Evolutionary conservation across 2,329 filamentous ascomycete genomes (phyloP).

Genomic region (Sarocladium strictum): DNA sequence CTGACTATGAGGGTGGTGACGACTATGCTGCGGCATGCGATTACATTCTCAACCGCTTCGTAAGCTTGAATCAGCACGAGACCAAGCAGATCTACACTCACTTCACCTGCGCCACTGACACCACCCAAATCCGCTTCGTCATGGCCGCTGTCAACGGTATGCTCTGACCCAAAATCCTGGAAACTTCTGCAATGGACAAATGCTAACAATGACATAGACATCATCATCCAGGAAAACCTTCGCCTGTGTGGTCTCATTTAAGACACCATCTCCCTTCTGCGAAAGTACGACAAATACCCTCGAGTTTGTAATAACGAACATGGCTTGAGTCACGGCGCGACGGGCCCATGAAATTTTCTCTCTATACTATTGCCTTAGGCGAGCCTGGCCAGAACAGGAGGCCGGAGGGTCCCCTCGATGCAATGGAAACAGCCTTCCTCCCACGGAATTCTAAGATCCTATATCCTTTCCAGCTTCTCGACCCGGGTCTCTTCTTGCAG

Average conservation of each 20-base stretch:
- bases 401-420: neutral
- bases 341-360: constrained; percentile 30
- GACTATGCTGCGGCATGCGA: constrained; percentile 96
- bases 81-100: constrained; percentile 99
- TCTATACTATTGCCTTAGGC: neutral
- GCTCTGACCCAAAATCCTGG: constrained; percentile 21
- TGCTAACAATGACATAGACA: constrained; percentile 61
- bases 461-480: neutral
- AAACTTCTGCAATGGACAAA: neutral
- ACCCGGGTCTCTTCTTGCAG: neutral
- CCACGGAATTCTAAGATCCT: neutral
- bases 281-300: constrained; percentile 36
- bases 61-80: constrained; percentile 97
- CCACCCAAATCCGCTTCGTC: constrained; percentile 97
- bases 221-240: constrained; percentile 99
- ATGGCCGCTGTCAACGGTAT: constrained; percentile 98
- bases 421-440: neutral
- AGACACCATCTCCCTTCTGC: constrained; percentile 31
- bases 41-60: constrained; percentile 98
- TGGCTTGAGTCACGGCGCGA: constrained; percentile 30
- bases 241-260: constrained; percentile 95
- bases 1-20: constrained; percentile 88
- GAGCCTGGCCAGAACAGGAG: neutral
- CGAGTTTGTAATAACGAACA: constrained; percentile 33
- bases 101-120: constrained; percentile 98